phyloP scores from a whole-genome alignment of 805 yeast species.

The Ogataea paradorogensis region DNA sequence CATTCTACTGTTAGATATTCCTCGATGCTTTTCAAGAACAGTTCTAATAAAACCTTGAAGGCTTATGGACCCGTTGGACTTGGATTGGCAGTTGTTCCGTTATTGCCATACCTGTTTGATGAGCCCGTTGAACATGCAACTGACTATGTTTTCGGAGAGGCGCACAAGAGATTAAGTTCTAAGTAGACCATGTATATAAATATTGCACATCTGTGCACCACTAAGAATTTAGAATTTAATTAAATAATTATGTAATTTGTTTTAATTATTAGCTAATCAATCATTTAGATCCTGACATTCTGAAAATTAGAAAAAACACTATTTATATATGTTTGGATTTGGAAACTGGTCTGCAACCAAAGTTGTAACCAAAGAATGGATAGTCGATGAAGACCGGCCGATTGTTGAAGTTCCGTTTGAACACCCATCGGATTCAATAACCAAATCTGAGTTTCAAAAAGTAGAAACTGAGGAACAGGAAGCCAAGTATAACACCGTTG shows the following conservation, averaged over 20 bases:
- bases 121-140: conserved; percentile 75
- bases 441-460: conserved; percentile 45
- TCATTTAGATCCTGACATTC: too few species aligned
- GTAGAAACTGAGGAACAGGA: conserved; percentile 50
- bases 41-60: conserved; percentile 44
- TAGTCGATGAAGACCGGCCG: conserved; percentile 24
- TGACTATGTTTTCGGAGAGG: conserved; percentile 57
- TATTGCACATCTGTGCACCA: conserved; percentile 3
- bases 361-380: conserved; percentile 26
- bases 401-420: conserved; percentile 46
- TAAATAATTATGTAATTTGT: too few species aligned
- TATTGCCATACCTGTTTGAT: conserved; percentile 74
- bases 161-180: conserved; percentile 31
- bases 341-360: conserved; percentile 20
- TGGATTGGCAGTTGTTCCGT: conserved; percentile 75
- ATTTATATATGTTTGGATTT: conserved; percentile 29
- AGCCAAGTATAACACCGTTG: conserved; percentile 54
- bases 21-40: conserved; percentile 57
- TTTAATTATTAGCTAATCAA: too few species aligned
- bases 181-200: conserved; percentile 2
- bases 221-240: not conserved
- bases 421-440: conserved; percentile 39
- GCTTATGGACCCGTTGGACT: conserved; percentile 76
- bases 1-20: conserved; percentile 74
- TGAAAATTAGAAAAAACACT: too few species aligned